A percentile compares a stretch with the other conserved stretches of the same genome.
These are phyloP conservation scores for Pseudoperonospora humuli DNA, from an alignment of 352 stramenopile genomes.

Conservation along the genomic window DNA sequence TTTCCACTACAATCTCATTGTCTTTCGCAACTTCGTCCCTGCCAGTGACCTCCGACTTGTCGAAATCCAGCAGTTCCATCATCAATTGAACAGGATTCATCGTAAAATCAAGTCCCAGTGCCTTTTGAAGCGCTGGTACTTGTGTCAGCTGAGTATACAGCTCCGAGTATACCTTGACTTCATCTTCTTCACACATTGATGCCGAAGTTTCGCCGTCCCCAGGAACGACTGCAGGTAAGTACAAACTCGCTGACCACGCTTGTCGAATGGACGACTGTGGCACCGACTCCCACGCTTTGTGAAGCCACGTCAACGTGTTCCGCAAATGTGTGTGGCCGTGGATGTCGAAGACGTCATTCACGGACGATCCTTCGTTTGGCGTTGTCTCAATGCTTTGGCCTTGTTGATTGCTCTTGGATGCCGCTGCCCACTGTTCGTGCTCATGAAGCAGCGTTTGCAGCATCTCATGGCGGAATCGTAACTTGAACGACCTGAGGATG, in stretches of 20 bases:
- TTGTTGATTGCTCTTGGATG: constrained; percentile 5
- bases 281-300: constrained; percentile 36
- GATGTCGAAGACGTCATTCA: constrained; percentile 29
- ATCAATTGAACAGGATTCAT: constrained; percentile 22
- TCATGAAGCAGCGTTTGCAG: constrained; percentile 36
- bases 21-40: constrained; percentile 36
- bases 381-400: constrained; percentile 1
- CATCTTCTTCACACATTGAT: constrained; percentile 13
- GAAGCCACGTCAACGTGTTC: constrained; percentile 38
- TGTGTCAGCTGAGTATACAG: constrained; percentile 19
- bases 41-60: constrained; percentile 25
- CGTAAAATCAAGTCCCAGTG: constrained; percentile 29
- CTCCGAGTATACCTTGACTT: constrained; percentile 18
- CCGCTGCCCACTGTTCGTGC: constrained; percentile 13
- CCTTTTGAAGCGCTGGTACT: constrained; percentile 19
- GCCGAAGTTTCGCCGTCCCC: constrained; percentile 15
- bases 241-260: constrained; percentile 33
- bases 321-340: constrained; percentile 36
- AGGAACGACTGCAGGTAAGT: constrained; percentile 24
- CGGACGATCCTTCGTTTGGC: constrained; percentile 2
- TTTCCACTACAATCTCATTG: constrained; percentile 58
- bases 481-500: constrained; percentile 49
- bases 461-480: constrained; percentile 53
- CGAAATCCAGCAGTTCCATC: constrained; percentile 35
- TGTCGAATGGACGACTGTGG: constrained; percentile 28